Conservation (phyloP, 2,329 filamentous ascomycete species). For the Xylogone sp. region DNA sequence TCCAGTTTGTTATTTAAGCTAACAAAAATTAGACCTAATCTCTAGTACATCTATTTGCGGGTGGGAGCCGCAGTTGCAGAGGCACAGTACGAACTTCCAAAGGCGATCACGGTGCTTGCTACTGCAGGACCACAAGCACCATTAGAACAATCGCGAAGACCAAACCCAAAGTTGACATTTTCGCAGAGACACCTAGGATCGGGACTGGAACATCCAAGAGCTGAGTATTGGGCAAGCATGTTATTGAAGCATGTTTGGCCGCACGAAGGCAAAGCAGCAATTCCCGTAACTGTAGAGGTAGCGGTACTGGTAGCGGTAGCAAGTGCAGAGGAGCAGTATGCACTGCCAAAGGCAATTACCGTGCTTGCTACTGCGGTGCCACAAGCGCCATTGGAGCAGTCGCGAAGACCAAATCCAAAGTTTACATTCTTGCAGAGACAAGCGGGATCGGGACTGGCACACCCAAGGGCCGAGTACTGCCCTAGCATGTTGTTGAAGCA, state of each 20-base stretch:
- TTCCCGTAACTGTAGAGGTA: background rate
- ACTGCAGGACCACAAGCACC: slow-evolving; percentile 29
- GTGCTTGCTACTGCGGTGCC: slow-evolving; percentile 13
- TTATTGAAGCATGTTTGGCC: slow-evolving; percentile 27
- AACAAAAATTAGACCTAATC: too few relatives aligned
- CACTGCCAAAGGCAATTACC: slow-evolving; percentile 16
- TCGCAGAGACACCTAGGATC: slow-evolving; percentile 35
- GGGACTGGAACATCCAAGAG: slow-evolving; percentile 31
- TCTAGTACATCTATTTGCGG: too few relatives aligned
- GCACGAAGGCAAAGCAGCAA: slow-evolving; percentile 4
- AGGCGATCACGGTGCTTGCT: slow-evolving; percentile 19
- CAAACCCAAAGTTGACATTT: slow-evolving; percentile 34
- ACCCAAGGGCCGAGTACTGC: slow-evolving; percentile 33
- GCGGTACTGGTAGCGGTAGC: background rate
- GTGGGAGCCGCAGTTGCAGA: background rate
- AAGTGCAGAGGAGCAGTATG: slow-evolving; percentile 4
- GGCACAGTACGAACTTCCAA: slow-evolving; percentile 9
- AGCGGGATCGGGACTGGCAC: slow-evolving; percentile 26
- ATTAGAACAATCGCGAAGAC: slow-evolving; percentile 37
- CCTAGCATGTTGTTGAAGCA: slow-evolving; percentile 35
- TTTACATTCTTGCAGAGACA: slow-evolving; percentile 35
- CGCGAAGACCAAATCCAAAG: slow-evolving; percentile 38
- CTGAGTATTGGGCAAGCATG: slow-evolving; percentile 33
- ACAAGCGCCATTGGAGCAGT: slow-evolving; percentile 37
- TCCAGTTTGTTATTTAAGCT: too few relatives aligned